phyloP scores from a whole-genome alignment of 177 flowering plant species.

The Vitis hybrid region DNA sequence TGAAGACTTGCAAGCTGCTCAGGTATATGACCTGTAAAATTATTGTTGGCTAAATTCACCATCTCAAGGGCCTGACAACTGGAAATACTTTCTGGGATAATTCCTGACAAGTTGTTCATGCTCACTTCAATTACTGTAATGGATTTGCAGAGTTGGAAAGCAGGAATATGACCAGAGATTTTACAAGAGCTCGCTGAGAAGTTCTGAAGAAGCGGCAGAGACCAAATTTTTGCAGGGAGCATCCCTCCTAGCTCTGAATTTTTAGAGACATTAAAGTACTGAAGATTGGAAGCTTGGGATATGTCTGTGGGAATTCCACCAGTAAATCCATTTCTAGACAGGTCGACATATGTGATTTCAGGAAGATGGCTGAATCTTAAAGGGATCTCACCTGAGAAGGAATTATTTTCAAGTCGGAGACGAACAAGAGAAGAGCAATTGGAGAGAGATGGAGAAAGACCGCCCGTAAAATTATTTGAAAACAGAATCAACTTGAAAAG shows the following conservation, averaged over 20 bases:
- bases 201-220: conserved; percentile 59
- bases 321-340: conserved; percentile 65
- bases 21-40: conserved; percentile 58
- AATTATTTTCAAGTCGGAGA: conserved; percentile 71
- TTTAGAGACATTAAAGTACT: conserved; percentile 71
- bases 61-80: conserved; percentile 51
- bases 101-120: conserved; percentile 53
- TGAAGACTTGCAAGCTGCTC: conserved; percentile 52
- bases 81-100: conserved; percentile 44
- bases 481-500: conserved; percentile 70
- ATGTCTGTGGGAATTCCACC: conserved; percentile 76
- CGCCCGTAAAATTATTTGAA: conserved; percentile 67
- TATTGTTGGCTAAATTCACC: conserved; percentile 47
- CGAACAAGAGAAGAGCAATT: conserved; percentile 89
- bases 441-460: conserved; percentile 64
- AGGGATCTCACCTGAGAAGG: conserved; percentile 75
- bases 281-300: conserved; percentile 50
- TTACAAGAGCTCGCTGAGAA: conserved; percentile 77
- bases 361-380: conserved; percentile 46
- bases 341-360: conserved; percentile 66
- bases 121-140: conserved; percentile 55
- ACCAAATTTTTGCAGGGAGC: conserved; percentile 60
- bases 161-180: conserved; percentile 66
- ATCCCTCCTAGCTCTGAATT: conserved; percentile 64
- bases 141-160: conserved; percentile 56